phyloP scores from a whole-genome alignment of 2,329 filamentous ascomycete genomes.

The Fusarium sp. region DNA sequence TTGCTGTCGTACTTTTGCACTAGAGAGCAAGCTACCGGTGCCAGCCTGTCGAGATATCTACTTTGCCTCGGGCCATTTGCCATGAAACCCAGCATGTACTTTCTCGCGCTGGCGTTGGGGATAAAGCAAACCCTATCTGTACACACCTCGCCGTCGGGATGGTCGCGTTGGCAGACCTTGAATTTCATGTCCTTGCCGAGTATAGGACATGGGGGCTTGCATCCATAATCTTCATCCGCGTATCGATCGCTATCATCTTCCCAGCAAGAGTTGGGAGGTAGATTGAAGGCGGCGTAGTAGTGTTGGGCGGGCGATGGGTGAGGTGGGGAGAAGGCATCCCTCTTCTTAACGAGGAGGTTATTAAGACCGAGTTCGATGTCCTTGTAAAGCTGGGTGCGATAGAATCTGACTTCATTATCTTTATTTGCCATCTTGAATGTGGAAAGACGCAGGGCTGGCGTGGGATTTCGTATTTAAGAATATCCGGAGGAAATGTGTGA shows the following conservation, averaged over 20 bases:
- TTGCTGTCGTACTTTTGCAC: background rate
- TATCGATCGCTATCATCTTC: background rate
- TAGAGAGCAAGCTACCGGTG: background rate
- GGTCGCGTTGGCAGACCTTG: background rate
- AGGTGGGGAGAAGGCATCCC: background rate
- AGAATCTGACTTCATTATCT: background rate
- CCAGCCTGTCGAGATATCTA: background rate
- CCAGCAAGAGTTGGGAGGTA: background rate
- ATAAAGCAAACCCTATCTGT: background rate
- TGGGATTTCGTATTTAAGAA: background rate
- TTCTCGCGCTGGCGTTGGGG: background rate
- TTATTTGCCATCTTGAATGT: background rate
- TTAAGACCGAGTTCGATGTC: constrained; percentile 12
- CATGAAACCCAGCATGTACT: background rate
- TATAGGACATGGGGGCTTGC: background rate
- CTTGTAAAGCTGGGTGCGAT: background rate
- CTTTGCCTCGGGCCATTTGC: background rate
- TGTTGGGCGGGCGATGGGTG: background rate
- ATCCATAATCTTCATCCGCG: background rate
- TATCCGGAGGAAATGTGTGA: background rate
- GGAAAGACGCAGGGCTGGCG: background rate
- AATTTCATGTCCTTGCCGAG: background rate
- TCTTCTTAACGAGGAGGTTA: background rate
- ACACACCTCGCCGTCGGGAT: background rate
- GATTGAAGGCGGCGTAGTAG: background rate